Percentiles rank a stretch among this genome's conserved stretches.
phyloP scores from a whole-genome alignment of 352 stramenopile genomes.

The Phytopythium vexans region DNA sequence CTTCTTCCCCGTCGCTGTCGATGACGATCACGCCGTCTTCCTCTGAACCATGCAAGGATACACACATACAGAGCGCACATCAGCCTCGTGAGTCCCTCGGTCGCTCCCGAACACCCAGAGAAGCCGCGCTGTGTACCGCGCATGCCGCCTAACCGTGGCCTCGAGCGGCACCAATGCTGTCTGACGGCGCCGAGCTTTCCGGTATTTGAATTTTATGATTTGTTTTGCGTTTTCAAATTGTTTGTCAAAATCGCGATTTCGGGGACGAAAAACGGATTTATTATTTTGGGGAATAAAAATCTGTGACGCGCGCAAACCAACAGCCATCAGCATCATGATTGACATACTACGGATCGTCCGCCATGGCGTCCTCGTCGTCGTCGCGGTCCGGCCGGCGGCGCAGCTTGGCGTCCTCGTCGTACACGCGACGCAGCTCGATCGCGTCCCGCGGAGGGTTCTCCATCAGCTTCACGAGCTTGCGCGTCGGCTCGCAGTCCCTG shows the following conservation, averaged over 20 bases:
- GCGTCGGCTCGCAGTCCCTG: constrained; percentile 52
- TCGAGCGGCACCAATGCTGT: no score
- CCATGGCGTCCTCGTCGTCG: constrained; percentile 28
- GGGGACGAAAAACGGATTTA: not conserved
- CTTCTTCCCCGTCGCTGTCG: constrained; percentile 1
- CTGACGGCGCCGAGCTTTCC: no score
- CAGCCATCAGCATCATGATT: not conserved
- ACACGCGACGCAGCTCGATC: constrained; percentile 57
- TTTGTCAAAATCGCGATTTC: constrained; percentile 3
- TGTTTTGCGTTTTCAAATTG: not conserved
- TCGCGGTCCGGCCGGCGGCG: constrained; percentile 21
- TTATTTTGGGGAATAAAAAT: not conserved
- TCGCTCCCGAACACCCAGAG: no score
- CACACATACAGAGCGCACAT: no score
- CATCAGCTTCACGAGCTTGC: constrained; percentile 55
- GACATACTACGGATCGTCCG: not conserved
- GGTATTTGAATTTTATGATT: no score
- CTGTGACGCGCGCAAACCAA: constrained; percentile 2
- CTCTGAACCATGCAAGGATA: not conserved
- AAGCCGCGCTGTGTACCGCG: no score
- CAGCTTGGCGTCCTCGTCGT: constrained; percentile 42
- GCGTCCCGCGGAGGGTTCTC: constrained; percentile 59
- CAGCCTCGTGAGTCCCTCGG: no score
- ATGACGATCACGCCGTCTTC: constrained; percentile 6
- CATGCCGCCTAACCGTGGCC: no score